These are phyloP conservation scores for Xerocomus brunneocitrinus DNA, from an alignment of 768 basidiomycete species.

Conservation along the genomic window DNA sequence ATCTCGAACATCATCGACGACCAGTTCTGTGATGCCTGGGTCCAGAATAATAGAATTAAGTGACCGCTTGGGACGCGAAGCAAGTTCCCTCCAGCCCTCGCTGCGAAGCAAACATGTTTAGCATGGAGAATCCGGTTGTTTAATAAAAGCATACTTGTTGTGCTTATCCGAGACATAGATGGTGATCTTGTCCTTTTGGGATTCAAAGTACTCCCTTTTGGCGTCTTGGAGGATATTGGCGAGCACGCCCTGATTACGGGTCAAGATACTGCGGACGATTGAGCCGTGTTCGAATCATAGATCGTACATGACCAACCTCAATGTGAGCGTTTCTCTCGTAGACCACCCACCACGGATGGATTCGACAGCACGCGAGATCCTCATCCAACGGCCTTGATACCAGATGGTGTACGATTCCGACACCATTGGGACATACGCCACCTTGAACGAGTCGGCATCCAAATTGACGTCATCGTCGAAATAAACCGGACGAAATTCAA, in stretches of 20 bases:
- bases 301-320: conserved; percentile 15
- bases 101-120: conserved; percentile 13
- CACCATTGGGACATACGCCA: conserved; percentile 32
- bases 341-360: conserved; percentile 15
- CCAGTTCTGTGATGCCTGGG: conserved; percentile 58
- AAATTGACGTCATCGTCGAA: conserved; percentile 21
- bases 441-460: conserved; percentile 21
- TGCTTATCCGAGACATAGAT: conserved; percentile 49
- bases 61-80: conserved; percentile 60
- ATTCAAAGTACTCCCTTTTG: conserved; percentile 46
- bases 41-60: conserved; percentile 67
- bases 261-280: conserved; percentile 41
- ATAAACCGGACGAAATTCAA: conserved; percentile 31
- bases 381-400: conserved; percentile 32
- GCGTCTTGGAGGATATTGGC: conserved; percentile 52
- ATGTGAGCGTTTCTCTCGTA: conserved; percentile 18
- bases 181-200: conserved; percentile 47
- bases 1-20: conserved; percentile 66
- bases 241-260: conserved; percentile 43
- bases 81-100: conserved; percentile 50
- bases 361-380: conserved; percentile 19
- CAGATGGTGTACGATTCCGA: conserved; percentile 34
- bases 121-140: not conserved
- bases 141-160: conserved; percentile 29
- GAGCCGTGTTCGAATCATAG: not conserved